Conservation (phyloP, 2,329 filamentous ascomycete genomes). For the Hortaea werneckii region DNA sequence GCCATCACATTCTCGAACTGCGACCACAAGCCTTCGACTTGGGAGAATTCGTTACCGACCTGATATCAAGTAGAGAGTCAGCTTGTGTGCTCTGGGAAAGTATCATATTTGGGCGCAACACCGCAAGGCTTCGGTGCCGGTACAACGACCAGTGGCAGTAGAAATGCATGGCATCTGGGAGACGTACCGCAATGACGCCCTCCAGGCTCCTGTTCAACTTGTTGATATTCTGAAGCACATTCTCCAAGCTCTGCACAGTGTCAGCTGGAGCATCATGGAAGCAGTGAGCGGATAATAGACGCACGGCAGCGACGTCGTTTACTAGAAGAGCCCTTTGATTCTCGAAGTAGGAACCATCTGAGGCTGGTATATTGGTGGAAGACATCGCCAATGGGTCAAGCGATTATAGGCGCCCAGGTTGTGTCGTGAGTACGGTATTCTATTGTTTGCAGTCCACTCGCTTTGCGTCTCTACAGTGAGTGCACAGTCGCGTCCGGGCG, state of each 20-base stretch:
- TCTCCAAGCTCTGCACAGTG: constrained; percentile 55
- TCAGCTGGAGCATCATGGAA: neutral
- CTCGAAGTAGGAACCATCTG: constrained; percentile 55
- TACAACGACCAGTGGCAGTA: neutral
- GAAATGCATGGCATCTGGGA: neutral
- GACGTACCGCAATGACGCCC: constrained; percentile 70
- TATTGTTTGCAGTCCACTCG: no score
- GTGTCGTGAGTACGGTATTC: no score
- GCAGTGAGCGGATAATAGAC: neutral
- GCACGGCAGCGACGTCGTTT: constrained; percentile 61
- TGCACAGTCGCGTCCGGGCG: neutral
- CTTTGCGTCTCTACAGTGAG: no score
- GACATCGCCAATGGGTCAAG: no score
- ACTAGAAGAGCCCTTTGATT: constrained; percentile 64
- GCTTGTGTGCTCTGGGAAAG: neutral
- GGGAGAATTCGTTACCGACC: constrained; percentile 91
- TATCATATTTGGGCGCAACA: neutral
- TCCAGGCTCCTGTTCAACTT: constrained; percentile 87
- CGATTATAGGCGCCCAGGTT: neutral
- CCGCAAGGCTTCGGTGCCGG: neutral
- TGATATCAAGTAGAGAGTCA: constrained; percentile 3
- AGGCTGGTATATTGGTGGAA: constrained; percentile 16
- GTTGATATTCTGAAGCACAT: constrained; percentile 92
- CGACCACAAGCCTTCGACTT: constrained; percentile 92
- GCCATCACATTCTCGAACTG: constrained; percentile 96